Conservation (phyloP, 2,329 filamentous ascomycete genomes). For the Botryotinia narcissicola region DNA sequence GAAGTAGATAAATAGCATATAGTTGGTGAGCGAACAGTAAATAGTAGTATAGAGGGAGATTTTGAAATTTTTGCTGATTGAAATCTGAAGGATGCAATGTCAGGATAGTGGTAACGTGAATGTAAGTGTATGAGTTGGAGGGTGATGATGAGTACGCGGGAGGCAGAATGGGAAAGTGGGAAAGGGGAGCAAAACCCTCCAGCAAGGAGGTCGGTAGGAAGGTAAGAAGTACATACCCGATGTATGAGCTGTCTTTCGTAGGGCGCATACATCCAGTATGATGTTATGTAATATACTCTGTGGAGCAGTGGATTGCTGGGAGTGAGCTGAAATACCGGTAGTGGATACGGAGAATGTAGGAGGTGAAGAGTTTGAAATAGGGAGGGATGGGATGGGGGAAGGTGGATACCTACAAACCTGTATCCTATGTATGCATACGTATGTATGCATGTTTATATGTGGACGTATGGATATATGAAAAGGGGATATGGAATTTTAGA, state of each 20-base stretch:
- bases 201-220: not conserved
- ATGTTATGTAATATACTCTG: not conserved
- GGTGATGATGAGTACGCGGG: not conserved
- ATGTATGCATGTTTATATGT: not conserved
- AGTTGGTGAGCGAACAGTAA: not conserved
- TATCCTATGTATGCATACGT: not conserved
- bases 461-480: not conserved
- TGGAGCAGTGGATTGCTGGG: not conserved
- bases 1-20: slow-evolving; percentile 11
- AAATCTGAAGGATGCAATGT: not conserved
- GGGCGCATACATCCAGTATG: not conserved
- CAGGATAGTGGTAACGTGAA: not conserved
- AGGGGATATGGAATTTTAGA: not conserved
- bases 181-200: not conserved
- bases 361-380: not conserved
- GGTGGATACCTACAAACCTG: not conserved
- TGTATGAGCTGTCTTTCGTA: not conserved
- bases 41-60: slow-evolving; percentile 2
- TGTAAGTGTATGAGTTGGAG: not conserved
- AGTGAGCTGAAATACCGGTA: not conserved
- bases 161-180: not conserved
- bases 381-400: not conserved
- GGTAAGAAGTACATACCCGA: not conserved
- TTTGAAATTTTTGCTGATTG: not conserved
- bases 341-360: not conserved